These are phyloP conservation scores for Plasmodium adleri DNA, from an alignment of 169 alveolate species.

Conservation along the genomic window DNA sequence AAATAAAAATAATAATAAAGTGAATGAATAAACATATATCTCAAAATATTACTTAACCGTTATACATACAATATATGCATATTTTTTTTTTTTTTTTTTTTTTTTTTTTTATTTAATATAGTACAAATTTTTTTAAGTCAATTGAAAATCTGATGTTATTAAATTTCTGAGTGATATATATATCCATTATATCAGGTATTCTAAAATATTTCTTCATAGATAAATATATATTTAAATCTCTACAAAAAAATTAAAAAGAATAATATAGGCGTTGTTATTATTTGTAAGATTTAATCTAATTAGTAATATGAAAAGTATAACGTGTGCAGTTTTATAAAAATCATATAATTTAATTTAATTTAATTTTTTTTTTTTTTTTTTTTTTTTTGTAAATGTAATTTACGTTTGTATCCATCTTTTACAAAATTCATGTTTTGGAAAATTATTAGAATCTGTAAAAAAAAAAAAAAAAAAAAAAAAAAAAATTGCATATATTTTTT, in stretches of 20 bases:
- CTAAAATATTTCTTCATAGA: slow-evolving; percentile 46
- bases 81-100: background rate
- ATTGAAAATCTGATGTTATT: slow-evolving; percentile 53
- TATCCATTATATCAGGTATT: slow-evolving; percentile 69
- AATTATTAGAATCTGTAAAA: slow-evolving; percentile 66
- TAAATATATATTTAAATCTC: slow-evolving; percentile 49
- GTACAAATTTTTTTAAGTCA: slow-evolving; percentile 64
- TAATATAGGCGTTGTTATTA: no score
- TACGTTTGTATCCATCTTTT: slow-evolving; percentile 75
- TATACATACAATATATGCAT: no score
- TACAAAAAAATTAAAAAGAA: background rate
- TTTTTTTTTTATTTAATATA: slow-evolving; percentile 4
- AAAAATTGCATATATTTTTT: background rate
- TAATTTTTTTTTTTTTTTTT: background rate
- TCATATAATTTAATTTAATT: background rate
- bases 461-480: no score
- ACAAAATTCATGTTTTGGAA: slow-evolving; percentile 28
- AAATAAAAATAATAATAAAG: no score
- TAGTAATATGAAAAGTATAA: background rate
- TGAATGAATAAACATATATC: no score
- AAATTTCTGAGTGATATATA: slow-evolving; percentile 46
- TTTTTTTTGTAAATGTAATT: background rate
- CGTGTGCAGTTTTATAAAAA: background rate
- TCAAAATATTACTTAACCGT: no score
- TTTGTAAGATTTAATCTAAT: no score